Conservation (phyloP, 208 protist species). For the Phytomonas francai region DNA sequence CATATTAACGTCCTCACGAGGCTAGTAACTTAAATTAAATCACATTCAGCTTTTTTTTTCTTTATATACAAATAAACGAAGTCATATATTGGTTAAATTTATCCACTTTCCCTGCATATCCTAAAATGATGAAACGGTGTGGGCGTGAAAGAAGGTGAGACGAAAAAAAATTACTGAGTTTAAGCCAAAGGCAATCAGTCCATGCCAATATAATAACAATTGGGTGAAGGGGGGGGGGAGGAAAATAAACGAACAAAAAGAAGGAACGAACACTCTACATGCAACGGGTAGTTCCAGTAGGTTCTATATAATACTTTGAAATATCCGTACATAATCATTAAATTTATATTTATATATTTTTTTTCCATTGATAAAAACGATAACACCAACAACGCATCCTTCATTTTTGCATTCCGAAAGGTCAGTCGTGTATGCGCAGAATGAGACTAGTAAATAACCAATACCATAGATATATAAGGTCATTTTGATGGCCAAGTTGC, state of each 20-base stretch:
- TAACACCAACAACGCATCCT: too few relatives aligned
- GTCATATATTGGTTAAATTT: neutral
- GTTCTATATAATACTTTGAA: too few relatives aligned
- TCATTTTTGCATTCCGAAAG: too few relatives aligned
- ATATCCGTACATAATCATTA: too few relatives aligned
- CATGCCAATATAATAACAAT: neutral
- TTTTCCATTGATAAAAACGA: too few relatives aligned
- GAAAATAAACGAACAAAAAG: neutral
- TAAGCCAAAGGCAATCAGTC: too few relatives aligned
- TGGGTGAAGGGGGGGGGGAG: neutral
- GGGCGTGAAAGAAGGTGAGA: too few relatives aligned
- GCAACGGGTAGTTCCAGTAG: neutral
- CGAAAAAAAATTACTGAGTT: neutral
- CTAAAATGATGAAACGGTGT: neutral
- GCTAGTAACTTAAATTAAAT: neutral
- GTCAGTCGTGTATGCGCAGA: too few relatives aligned
- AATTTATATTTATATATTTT: too few relatives aligned
- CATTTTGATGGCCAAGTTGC: neutral
- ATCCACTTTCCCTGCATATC: neutral
- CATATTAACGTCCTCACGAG: neutral
- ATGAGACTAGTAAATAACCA: too few relatives aligned
- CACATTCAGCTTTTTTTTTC: constrained; percentile 11
- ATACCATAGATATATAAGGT: neutral
- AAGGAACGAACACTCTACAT: neutral
- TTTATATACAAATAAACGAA: constrained; percentile 6